Evolutionary conservation across 441 rosid genomes (phyloP).

Genomic region (Monsonia emarginata): DNA sequence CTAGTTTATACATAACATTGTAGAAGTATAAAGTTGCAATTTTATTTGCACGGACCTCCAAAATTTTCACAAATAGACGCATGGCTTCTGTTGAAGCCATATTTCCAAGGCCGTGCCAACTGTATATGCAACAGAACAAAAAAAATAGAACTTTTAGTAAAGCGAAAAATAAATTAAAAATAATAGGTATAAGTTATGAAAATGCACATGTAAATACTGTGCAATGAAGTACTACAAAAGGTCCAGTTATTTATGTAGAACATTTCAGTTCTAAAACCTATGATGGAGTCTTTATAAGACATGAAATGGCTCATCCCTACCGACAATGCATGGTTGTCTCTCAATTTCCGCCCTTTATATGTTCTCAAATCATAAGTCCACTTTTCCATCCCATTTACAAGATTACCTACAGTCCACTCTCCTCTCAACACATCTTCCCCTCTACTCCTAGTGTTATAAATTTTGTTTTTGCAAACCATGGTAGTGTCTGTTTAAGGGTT

Average conservation of each 20-base stretch:
- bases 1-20: conserved; percentile 9
- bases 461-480: too few relatives aligned
- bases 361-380: neutral
- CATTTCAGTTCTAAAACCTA: neutral
- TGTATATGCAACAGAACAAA: conserved; percentile 22
- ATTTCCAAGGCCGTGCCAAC: conserved; percentile 92
- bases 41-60: conserved; percentile 52
- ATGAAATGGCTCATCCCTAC: neutral
- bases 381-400: neutral
- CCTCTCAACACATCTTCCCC: too few relatives aligned
- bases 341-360: neutral
- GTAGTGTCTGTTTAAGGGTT: too few relatives aligned
- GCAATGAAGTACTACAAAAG: neutral
- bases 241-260: neutral
- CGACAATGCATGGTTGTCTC: neutral
- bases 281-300: neutral
- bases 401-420: neutral
- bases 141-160: conserved; percentile 10
- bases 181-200: neutral
- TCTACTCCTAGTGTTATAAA: too few relatives aligned
- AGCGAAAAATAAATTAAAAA: neutral
- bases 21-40: conserved; percentile 3
- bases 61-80: conserved; percentile 97
- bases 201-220: neutral
- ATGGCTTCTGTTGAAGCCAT: conserved; percentile 95